Conservation (phyloP, 805 yeast genomes). For the Starmerella bombi region DNA sequence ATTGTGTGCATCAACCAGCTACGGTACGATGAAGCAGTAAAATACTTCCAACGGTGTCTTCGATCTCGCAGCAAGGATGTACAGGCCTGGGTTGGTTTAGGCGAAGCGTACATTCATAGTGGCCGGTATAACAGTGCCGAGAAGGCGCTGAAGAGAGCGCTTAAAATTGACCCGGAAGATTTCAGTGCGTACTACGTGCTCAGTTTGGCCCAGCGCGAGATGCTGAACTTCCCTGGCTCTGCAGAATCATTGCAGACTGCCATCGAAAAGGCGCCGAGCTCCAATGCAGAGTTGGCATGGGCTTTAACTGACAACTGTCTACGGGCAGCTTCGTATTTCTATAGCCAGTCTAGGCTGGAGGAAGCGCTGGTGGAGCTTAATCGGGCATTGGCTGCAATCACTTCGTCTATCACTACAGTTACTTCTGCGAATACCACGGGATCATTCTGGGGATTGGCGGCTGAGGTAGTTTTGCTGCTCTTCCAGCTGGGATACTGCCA, state of each 20-base stretch:
- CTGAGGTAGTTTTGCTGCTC: conserved; percentile 1
- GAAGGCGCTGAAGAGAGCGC: conserved; percentile 63
- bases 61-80: conserved; percentile 53
- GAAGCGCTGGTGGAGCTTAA: conserved; percentile 43
- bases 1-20: conserved; percentile 58
- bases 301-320: conserved; percentile 31
- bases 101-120: conserved; percentile 80
- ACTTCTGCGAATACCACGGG: neutral
- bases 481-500: conserved; percentile 1
- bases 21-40: conserved; percentile 67
- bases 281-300: conserved; percentile 41
- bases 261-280: conserved; percentile 16
- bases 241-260: conserved; percentile 31
- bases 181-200: conserved; percentile 56
- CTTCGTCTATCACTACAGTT: conserved; percentile 23
- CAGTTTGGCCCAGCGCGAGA: conserved; percentile 48
- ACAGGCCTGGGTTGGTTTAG: conserved; percentile 88
- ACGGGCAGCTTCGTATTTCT: conserved; percentile 37
- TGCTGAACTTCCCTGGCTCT: conserved; percentile 56
- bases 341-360: conserved; percentile 50
- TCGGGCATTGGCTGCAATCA: conserved; percentile 35
- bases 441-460: conserved; percentile 8
- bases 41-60: conserved; percentile 76
- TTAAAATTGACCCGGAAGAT: conserved; percentile 38
- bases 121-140: conserved; percentile 80